phyloP scores from a whole-genome alignment of 2,329 filamentous ascomycete genomes.

The Pezicula carpinea region DNA sequence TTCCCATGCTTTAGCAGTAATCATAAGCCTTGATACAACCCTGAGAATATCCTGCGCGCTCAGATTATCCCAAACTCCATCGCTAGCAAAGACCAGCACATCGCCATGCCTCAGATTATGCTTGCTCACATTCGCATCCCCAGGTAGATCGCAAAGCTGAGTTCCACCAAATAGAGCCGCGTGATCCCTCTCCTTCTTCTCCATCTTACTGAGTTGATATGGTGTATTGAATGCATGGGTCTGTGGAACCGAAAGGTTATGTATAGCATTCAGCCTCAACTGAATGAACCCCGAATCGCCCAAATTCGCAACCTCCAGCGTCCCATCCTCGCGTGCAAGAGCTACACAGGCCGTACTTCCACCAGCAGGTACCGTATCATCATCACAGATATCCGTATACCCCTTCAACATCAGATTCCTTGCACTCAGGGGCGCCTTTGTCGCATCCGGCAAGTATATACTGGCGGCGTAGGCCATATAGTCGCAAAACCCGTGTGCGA shows the following conservation, averaged over 20 bases:
- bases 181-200: constrained; percentile 71
- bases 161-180: constrained; percentile 79
- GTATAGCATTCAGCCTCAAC: constrained; percentile 78
- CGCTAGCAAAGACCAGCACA: constrained; percentile 87
- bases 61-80: constrained; percentile 94
- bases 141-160: constrained; percentile 77
- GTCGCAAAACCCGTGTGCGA: constrained; percentile 88
- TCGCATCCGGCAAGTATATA: constrained; percentile 22
- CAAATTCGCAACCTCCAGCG: constrained; percentile 83
- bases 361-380: constrained; percentile 70
- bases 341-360: constrained; percentile 92
- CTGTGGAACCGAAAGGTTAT: constrained; percentile 78
- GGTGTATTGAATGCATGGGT: constrained; percentile 98
- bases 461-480: constrained; percentile 79
- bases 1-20: constrained; percentile 68
- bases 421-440: constrained; percentile 46
- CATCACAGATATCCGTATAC: constrained; percentile 75
- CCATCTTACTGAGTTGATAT: constrained; percentile 87
- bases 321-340: constrained; percentile 67
- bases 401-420: constrained; percentile 73
- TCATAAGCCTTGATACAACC: constrained; percentile 75
- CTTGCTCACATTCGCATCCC: constrained; percentile 75
- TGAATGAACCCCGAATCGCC: constrained; percentile 94
- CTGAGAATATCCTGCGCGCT: constrained; percentile 84
- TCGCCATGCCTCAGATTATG: constrained; percentile 83